Evolutionary conservation across 2,329 filamentous ascomycete species (phyloP).

Genomic region (Sporothrix brasiliensis): DNA sequence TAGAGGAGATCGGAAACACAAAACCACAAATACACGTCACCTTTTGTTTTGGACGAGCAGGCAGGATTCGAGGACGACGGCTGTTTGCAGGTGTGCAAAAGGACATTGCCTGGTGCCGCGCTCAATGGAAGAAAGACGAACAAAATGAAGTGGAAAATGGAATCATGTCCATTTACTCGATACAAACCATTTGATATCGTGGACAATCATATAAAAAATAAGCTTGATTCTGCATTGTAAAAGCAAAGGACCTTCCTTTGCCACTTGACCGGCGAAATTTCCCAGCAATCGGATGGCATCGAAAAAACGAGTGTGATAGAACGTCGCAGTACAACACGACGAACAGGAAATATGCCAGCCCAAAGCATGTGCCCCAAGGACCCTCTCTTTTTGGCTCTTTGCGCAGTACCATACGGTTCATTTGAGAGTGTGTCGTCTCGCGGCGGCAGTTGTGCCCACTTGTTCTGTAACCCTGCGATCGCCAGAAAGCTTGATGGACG

Average conservation of each 20-base stretch:
- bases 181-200: not conserved
- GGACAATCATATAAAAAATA: not conserved
- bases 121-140: not conserved
- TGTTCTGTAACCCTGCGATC: not conserved
- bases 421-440: not conserved
- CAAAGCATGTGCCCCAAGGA: not conserved
- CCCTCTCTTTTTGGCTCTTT: not conserved
- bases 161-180: not conserved
- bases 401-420: not conserved
- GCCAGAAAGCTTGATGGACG: not conserved
- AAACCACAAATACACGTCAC: not conserved
- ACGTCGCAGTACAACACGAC: not conserved
- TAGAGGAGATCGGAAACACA: not conserved
- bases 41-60: not conserved
- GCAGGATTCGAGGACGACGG: not conserved
- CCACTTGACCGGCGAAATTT: too few species aligned
- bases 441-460: not conserved
- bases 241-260: not conserved
- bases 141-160: not conserved
- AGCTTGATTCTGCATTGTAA: not conserved
- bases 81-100: not conserved
- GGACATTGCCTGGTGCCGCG: not conserved
- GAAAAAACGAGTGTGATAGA: not conserved
- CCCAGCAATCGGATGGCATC: not conserved
- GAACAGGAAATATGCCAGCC: constrained; percentile 15